Evolutionary conservation across 1,139 yeast genomes (phyloP).

Genomic region (Pichia sp.): DNA sequence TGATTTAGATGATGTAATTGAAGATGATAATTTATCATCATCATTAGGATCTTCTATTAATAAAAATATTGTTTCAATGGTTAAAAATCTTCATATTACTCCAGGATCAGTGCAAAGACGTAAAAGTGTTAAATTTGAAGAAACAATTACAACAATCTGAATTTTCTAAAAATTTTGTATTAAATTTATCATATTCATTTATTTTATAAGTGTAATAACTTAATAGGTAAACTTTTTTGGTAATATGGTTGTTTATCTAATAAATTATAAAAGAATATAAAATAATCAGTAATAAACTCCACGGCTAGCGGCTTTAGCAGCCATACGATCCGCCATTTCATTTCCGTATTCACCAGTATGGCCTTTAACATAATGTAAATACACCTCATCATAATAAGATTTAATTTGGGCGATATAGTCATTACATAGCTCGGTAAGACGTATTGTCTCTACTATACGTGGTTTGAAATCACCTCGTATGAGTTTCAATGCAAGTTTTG

Average conservation of each 20-base stretch:
- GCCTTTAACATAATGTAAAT: background rate
- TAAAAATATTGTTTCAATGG: slow-evolving; percentile 8
- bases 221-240: too few relatives aligned
- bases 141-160: slow-evolving; percentile 6
- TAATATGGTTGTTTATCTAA: too few relatives aligned
- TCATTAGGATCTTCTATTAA: slow-evolving; percentile 2
- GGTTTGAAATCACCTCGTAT: background rate
- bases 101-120: slow-evolving; percentile 16
- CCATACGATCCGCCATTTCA: background rate
- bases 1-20: slow-evolving; percentile 10
- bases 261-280: too few relatives aligned
- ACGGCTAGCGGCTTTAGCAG: background rate
- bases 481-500: background rate
- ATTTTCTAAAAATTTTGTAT: too few relatives aligned
- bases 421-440: background rate
- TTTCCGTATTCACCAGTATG: background rate
- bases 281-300: too few relatives aligned
- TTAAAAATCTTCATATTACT: slow-evolving; percentile 19
- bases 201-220: too few relatives aligned
- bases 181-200: too few relatives aligned
- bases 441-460: background rate
- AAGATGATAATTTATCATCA: slow-evolving; percentile 4
- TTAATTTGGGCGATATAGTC: background rate
- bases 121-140: slow-evolving; percentile 28
- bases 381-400: background rate